Evolutionary conservation across 495 filamentous ascomycete species (phyloP), one percentile per base, ranked within the genome.

Genomic region (Niebla homalea): DNA sequence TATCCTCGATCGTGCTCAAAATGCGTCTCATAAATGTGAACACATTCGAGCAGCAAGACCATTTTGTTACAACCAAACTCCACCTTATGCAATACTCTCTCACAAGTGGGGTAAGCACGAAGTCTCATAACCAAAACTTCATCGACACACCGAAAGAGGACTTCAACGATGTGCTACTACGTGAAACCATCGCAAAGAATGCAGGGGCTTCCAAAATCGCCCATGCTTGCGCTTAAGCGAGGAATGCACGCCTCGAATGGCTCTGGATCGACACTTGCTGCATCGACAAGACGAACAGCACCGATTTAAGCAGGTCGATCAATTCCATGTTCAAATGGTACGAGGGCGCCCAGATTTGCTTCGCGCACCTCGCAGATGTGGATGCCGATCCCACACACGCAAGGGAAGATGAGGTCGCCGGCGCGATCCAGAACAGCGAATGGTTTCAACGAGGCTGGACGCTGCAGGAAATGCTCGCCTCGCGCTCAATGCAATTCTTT

Each of bases 391-490:
- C n/a, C n/a, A n/a, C n/a, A n/a, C n/a, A n/a, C n/a, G n/a, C n/a
- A n/a, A 2, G 0, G 7, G 8, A 38, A 36, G 15, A 3, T 2
- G 25, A 36, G 2, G 4, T 11, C 12, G 3, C 3, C 18, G 23
- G 25, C 7, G 15, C 1, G 5, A 36, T 48, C 1, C 14, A 6
- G 10, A 16, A 5, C 8, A 51, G 47, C 29, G 35, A 18, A 23
- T 72, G 70, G 67, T 72, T 71, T 36, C 59, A 43, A 1, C 52
- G 70, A 37, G 69, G 68, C 1, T 73, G 67, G 63, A 70, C 67
- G 7, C 36, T 71, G 10, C 66, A 71, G 32, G 67, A 71, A 50
- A 57, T 72, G 0, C 50, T 72, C 7, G 63, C 66, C 0, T 61
- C 65, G 0, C 16, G 7, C 0, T 4, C 46, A 0, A 21, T 70